A percentile compares a stretch with the other conserved stretches of the same genome.
Conservation (phyloP, 75 land plant genomes). For the Chamaecyparis obtusa region DNA sequence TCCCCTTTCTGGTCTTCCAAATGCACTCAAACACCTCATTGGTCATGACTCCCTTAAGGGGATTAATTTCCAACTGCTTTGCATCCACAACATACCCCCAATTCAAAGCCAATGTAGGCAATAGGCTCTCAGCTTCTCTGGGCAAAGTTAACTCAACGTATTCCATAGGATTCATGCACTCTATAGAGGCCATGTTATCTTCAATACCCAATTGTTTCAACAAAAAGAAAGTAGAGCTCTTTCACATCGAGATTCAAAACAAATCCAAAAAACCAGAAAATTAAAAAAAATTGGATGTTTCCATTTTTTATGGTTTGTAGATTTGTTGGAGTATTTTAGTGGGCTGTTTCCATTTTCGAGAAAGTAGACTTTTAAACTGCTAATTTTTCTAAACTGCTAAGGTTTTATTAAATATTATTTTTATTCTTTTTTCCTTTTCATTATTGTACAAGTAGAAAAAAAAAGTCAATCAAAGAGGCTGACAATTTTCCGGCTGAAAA, state of each 20-base stretch:
- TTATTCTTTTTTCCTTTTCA: too few species aligned
- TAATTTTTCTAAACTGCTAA: too few species aligned
- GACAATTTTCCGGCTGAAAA: too few species aligned
- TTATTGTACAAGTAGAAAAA: too few species aligned
- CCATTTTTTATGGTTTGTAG: too few species aligned
- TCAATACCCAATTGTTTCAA: neutral
- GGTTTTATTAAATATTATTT: too few species aligned
- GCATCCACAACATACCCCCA: conserved; percentile 71
- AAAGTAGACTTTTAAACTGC: too few species aligned
- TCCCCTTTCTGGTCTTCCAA: conserved; percentile 49
- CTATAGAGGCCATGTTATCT: neutral
- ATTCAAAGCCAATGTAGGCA: conserved; percentile 52
- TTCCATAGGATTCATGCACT: neutral
- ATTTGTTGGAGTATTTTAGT: too few species aligned
- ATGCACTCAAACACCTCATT: conserved; percentile 81
- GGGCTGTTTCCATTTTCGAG: too few species aligned
- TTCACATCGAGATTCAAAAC: neutral
- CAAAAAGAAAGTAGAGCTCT: neutral
- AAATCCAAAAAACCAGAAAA: too few species aligned
- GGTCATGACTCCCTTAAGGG: conserved; percentile 92
- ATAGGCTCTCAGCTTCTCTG: conserved; percentile 41
- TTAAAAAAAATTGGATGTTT: too few species aligned
- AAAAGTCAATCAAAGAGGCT: too few species aligned
- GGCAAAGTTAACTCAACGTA: conserved; percentile 19
- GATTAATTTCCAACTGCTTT: conserved; percentile 39